Base-by-base conservation (phyloP, 768 basidiomycete genomes). In the Boletus sensibilis region DNA sequence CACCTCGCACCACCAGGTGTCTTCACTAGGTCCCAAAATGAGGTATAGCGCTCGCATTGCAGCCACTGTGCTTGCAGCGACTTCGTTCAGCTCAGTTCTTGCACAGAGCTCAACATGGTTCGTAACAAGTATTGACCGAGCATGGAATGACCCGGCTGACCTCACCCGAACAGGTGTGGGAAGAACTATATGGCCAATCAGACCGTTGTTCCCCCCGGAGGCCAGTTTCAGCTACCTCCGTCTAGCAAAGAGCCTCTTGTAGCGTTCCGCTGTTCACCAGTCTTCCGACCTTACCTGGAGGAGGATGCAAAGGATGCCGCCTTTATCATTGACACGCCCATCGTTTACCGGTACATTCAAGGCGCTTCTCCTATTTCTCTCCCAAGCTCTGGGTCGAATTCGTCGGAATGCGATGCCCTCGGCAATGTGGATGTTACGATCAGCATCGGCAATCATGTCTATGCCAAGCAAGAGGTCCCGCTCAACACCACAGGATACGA, bases 251-350 rank as follows among this genome's bases (percentile, higher is more conserved):
- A 60, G 8, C 76, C 80, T 10, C 70, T 80, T 14, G 67, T 82
- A 1, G 76, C 76, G 0, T 72, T 82, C 42, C 76, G 78, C 42
- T 82, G 80, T 56, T 69, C 75, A 1, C 80, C 80, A 2, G 76
- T 65, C 7, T 73, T 81, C 43, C 74, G 74, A 38, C 81, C 81
- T 2, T 82, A 80, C 66, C 73, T 82, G 2, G 68, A 74, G 11
- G 74, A 75, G 40, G 81, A 82, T 20, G 70, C 43, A 8, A 41
- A 53, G 20, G 12, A 27, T 9, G 63, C 52, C 5, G 20, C 58
- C 18, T 37, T 80, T 44, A 54, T 81, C 41, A 54, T 81, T 14
- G 78, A 81, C 52, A 66, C 77, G 0, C 65, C 65, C 14, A 59
- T 81, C 41, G 74, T 76, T 4, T 65, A 73, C 48, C 61, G 66